Percentiles rank a stretch among this genome's conserved stretches.
Evolutionary conservation across 176 grass and related monocot genomes (phyloP).

Genomic region (Phragmites australis): DNA sequence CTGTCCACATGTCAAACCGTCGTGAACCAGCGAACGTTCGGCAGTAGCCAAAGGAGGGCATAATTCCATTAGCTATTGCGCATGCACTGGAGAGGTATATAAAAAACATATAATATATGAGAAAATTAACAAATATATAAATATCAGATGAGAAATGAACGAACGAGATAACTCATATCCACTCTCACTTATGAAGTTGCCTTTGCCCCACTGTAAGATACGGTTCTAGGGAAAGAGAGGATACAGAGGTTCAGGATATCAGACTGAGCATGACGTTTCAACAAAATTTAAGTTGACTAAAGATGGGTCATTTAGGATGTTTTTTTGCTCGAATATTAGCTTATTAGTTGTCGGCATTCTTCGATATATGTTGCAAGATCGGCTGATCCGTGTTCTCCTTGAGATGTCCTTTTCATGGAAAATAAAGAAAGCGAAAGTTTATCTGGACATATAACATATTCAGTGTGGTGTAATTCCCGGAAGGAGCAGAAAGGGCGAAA

Average conservation of each 20-base stretch:
- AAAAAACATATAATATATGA: too few species aligned
- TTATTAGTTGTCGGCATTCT: conserved; percentile 31
- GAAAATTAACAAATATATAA: too few species aligned
- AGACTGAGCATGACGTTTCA: neutral
- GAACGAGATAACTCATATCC: too few species aligned
- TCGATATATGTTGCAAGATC: conserved; percentile 10
- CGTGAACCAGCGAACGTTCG: neutral
- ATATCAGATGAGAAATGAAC: too few species aligned
- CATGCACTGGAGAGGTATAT: too few species aligned
- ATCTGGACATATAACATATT: neutral
- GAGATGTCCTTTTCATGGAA: conserved; percentile 3
- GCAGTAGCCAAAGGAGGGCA: too few species aligned
- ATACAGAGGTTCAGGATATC: conserved; percentile 7
- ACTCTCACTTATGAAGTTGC: too few species aligned
- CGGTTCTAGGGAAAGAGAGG: neutral
- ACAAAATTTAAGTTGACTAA: neutral
- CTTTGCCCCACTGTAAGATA: neutral
- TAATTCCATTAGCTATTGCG: too few species aligned
- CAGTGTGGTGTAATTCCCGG: conserved; percentile 33
- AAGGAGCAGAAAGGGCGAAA: conserved; percentile 29
- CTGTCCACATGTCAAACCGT: conserved; percentile 7
- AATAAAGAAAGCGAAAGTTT: conserved; percentile 19
- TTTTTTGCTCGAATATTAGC: neutral
- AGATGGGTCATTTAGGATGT: neutral
- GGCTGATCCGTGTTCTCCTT: conserved; percentile 17